Percentiles rank a stretch among this genome's conserved stretches.
phyloP scores from a whole-genome alignment of 2,329 filamentous ascomycete species.

The Alternaria brassicicola region DNA sequence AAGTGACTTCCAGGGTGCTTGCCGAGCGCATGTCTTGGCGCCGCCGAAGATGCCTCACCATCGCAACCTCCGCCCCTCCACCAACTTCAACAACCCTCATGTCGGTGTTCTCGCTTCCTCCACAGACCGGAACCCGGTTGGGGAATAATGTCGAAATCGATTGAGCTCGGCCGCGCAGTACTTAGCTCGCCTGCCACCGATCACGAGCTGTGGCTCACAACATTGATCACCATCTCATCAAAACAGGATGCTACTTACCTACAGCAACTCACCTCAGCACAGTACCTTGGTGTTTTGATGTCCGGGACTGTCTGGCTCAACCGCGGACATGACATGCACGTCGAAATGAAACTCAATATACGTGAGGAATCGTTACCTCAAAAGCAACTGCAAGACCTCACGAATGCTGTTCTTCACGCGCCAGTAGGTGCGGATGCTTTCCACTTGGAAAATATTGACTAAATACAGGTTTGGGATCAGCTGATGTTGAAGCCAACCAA shows the following conservation, averaged over 20 bases:
- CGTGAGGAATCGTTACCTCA: constrained; percentile 32
- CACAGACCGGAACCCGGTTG: constrained; percentile 5
- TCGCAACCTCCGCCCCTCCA: not conserved
- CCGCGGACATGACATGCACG: constrained; percentile 40
- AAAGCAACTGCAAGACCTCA: constrained; percentile 28
- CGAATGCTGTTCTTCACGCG: constrained; percentile 33
- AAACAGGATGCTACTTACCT: constrained; percentile 33
- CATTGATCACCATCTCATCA: constrained; percentile 45
- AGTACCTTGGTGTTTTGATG: constrained; percentile 27
- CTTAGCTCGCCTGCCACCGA: constrained; percentile 29
- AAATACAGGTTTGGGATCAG: constrained; percentile 45
- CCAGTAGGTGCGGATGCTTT: constrained; percentile 27
- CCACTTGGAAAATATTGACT: not conserved
- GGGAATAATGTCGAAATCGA: constrained; percentile 30
- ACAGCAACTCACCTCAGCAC: constrained; percentile 21
- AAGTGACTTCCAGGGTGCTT: constrained; percentile 29
- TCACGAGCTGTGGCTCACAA: constrained; percentile 46
- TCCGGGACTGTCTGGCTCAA: constrained; percentile 43
- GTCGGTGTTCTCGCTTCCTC: not conserved
- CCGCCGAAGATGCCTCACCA: not conserved
- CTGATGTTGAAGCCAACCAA: constrained; percentile 36
- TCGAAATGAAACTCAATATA: constrained; percentile 35
- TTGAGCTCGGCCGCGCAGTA: constrained; percentile 46
- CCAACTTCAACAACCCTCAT: constrained; percentile 5
- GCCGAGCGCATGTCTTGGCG: constrained; percentile 30